Conservation (phyloP, 139 green algal species). For the Chlamydomonas eustigma region DNA sequence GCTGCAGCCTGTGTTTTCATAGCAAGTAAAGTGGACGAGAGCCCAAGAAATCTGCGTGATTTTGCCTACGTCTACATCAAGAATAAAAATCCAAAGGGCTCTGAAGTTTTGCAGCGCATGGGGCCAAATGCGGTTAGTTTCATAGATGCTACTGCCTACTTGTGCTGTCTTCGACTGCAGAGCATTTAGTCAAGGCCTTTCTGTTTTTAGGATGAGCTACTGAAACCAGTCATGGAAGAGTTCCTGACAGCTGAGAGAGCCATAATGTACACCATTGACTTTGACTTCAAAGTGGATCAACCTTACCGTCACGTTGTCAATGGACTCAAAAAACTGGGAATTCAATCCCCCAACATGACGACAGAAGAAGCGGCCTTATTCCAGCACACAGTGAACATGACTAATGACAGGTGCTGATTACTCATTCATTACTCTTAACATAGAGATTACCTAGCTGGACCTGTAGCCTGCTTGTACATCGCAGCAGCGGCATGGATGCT, state of each 20-base stretch:
- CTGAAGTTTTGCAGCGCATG: neutral
- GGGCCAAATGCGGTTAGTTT: neutral
- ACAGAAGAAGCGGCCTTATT: conserved; percentile 24
- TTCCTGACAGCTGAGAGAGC: conserved; percentile 50
- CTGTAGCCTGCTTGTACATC: neutral
- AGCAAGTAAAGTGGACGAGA: conserved; percentile 14
- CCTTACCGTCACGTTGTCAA: conserved; percentile 21
- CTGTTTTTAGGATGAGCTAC: neutral
- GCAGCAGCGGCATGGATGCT: neutral
- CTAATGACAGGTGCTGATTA: conserved; percentile 42
- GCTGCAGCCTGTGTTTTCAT: conserved; percentile 6
- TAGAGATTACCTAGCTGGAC: neutral
- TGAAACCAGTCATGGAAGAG: conserved; percentile 33
- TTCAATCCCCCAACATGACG: neutral
- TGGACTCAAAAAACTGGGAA: neutral
- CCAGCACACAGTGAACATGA: conserved; percentile 31
- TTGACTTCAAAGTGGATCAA: conserved; percentile 37
- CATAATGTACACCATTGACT: conserved; percentile 51
- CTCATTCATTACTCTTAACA: neutral
- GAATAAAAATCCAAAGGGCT: neutral
- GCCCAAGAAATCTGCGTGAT: neutral
- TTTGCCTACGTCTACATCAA: conserved; percentile 8
- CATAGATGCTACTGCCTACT: neutral
- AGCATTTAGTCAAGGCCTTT: neutral
- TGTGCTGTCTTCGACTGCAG: no score